These are phyloP conservation scores for Thinopyrum elongatum DNA, from an alignment of 176 grass and related monocot species.

Conservation along the genomic window DNA sequence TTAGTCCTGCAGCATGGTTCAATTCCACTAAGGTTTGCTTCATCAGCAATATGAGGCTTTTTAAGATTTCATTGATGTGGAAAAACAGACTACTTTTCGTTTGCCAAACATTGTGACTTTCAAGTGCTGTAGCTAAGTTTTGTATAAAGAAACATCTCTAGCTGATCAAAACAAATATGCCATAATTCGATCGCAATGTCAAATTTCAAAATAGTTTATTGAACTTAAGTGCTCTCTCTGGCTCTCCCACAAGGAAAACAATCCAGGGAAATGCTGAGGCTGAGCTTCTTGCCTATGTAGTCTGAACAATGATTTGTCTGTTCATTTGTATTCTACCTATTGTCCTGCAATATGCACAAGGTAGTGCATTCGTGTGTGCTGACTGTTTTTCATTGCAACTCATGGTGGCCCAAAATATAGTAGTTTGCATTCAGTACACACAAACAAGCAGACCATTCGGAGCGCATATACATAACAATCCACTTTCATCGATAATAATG, in stretches of 20 bases:
- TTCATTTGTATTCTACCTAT: background rate
- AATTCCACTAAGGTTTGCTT: slow-evolving; percentile 44
- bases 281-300: slow-evolving; percentile 4
- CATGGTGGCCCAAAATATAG: background rate
- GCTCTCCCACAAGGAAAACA: background rate
- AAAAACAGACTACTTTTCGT: background rate
- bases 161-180: background rate
- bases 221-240: background rate
- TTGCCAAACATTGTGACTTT: slow-evolving; percentile 2
- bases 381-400: background rate
- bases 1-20: slow-evolving; percentile 47
- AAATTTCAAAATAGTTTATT: background rate
- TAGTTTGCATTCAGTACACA: background rate
- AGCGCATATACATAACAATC: background rate
- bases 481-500: background rate
- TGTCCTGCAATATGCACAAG: background rate
- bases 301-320: background rate
- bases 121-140: background rate
- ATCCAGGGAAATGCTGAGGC: background rate
- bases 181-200: background rate
- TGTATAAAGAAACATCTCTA: background rate
- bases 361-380: background rate
- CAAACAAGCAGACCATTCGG: background rate
- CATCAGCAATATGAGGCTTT: background rate
- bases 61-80: slow-evolving; percentile 20